Base-by-base conservation (phyloP, 495 filamentous ascomycete genomes). In the Aspergillus nidulans region DNA sequence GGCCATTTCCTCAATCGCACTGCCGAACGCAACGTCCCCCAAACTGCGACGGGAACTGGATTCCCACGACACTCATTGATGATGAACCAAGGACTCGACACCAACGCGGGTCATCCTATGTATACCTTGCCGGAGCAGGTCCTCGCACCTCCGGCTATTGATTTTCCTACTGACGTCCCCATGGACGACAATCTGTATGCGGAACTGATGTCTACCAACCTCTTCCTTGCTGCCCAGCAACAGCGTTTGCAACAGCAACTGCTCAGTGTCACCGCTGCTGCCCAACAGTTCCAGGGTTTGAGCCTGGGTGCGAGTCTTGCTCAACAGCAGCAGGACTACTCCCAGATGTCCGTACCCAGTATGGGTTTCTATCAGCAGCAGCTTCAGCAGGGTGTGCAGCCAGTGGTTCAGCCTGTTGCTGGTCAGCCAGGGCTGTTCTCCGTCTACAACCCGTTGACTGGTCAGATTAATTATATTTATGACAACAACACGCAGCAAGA, bases 221-320 rank as follows among this genome's bases (percentile, higher is more conserved):
- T 90, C 46, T 91, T 92, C 57, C 76, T 97, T 32, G 88, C 89
- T 23, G 87, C 92, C 53, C 89, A 95, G 68, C 90, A 95, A 69
- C 88, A 94, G 71, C 85, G 86, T 45, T 78, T 96, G 47, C 84
- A 87, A 68, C 82, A 85, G 63, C 83, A 85, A 60, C 55, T 81
- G 52, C 71, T 81, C 46, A 77, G 69, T 40, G 78, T 82, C n/a
- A 80, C 76, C 28, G 77, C 77, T 18, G 78, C 77, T 9, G 79
- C 79, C 49, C 80, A 92, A 72, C 89, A 92, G 68, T 90, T 91
- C 70, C 88, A 91, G 63, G 81, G 78, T 45, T 68, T 95, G 67
- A 90, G 72, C 61, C 60, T 92, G 51, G 73, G 73, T 25, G 60
- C 62, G 56, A 53, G 59, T 24, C 53, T 68, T 50, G 60, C 45